Conservation (phyloP, 805 yeast species). For the Schizosaccharomyces japonicus region DNA sequence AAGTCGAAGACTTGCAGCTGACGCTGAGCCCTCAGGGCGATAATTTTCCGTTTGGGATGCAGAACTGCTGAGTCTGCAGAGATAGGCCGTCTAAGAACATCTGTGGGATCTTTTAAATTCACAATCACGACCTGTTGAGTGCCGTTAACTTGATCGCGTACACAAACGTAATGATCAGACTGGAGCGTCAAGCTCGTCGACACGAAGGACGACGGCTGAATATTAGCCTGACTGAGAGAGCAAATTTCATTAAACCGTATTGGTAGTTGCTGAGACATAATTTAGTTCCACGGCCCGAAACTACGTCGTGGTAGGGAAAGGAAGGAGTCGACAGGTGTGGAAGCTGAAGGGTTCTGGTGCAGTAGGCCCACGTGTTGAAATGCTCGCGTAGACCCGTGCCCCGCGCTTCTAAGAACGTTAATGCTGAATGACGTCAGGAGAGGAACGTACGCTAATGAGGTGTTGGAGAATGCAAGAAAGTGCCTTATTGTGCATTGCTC, state of each 20-base stretch:
- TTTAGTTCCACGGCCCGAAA: not conserved
- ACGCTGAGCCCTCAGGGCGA: conserved; percentile 86
- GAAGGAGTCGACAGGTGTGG: not conserved
- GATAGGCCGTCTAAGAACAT: conserved; percentile 75
- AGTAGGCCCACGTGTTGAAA: too few relatives aligned
- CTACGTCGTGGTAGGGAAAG: not conserved
- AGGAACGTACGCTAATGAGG: too few relatives aligned
- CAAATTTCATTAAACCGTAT: conserved; percentile 3
- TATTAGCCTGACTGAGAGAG: conserved; percentile 12
- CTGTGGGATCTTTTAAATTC: conserved; percentile 56
- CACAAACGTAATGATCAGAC: conserved; percentile 56
- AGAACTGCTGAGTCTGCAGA: conserved; percentile 91
- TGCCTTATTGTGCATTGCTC: too few relatives aligned
- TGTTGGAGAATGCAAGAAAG: too few relatives aligned
- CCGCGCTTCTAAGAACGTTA: too few relatives aligned
- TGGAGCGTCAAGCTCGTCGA: conserved; percentile 87
- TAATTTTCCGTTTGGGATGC: conserved; percentile 76
- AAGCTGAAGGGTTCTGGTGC: not conserved
- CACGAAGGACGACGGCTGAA: conserved; percentile 62
- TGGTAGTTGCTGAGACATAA: conserved; percentile 5
- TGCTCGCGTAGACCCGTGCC: too few relatives aligned
- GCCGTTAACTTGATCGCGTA: conserved; percentile 26
- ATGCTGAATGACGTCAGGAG: too few relatives aligned
- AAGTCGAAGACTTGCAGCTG: conserved; percentile 85
- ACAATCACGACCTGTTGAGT: conserved; percentile 80